Conservation (phyloP, 2,329 filamentous ascomycete species). For the Colletotrichum agaves region DNA sequence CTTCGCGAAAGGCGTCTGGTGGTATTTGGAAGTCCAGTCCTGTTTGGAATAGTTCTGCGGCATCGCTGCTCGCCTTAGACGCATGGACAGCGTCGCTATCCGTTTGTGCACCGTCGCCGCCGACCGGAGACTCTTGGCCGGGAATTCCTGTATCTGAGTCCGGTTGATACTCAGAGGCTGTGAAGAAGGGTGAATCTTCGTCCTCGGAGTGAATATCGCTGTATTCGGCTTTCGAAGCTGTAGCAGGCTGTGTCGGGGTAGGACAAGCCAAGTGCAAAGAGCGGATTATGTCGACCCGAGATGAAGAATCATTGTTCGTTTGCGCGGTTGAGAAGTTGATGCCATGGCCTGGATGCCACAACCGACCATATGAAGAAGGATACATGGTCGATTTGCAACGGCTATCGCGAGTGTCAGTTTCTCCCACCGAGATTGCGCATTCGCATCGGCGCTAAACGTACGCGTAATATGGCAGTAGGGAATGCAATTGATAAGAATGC, state of each 20-base stretch:
- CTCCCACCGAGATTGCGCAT: background rate
- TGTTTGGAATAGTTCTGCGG: constrained; percentile 48
- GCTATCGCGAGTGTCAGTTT: background rate
- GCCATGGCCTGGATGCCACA: constrained; percentile 49
- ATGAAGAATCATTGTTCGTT: constrained; percentile 31
- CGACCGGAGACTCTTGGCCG: background rate
- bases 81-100: background rate
- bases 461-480: background rate
- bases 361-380: constrained; percentile 42
- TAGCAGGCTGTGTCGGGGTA: background rate
- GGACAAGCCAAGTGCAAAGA: constrained; percentile 20
- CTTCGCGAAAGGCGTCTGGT: constrained; percentile 57
- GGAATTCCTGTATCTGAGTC: background rate
- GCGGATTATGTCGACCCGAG: constrained; percentile 6
- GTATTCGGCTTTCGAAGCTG: background rate
- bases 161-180: constrained; percentile 15
- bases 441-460: background rate
- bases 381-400: constrained; percentile 41
- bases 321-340: constrained; percentile 43
- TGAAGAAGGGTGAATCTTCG: constrained; percentile 22
- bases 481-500: background rate
- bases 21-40: constrained; percentile 59
- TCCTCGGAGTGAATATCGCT: constrained; percentile 6
- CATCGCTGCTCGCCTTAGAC: background rate
- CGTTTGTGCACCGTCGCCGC: background rate